Conservation (phyloP, 306 rosid genomes). For the cucumber (Cucumis sativus) region DNA sequence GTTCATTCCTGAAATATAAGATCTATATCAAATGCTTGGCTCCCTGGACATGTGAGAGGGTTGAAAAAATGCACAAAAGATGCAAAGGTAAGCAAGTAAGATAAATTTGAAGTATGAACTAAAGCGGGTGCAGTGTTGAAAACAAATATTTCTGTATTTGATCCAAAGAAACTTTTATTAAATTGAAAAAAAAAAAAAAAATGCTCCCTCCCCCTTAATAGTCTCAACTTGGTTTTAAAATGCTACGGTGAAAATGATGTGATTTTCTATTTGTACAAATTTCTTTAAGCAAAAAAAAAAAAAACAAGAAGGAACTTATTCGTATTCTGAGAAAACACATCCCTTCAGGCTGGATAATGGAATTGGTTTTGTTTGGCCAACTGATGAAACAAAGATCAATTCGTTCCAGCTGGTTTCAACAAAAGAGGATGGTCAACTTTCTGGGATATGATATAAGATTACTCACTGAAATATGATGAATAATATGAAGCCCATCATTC, state of each 20-base stretch:
- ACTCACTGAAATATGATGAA: background rate
- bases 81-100: background rate
- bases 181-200: background rate
- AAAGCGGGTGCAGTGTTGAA: background rate
- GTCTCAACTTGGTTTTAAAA: background rate
- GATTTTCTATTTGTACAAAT: background rate
- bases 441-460: background rate
- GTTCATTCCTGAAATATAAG: constrained; percentile 70
- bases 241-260: background rate
- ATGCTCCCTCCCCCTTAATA: background rate
- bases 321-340: background rate
- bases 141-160: background rate
- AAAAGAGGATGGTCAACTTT: background rate
- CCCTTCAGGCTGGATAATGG: background rate
- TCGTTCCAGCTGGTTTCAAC: background rate
- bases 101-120: background rate
- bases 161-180: background rate
- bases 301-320: background rate
- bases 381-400: background rate
- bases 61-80: background rate
- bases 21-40: constrained; percentile 2
- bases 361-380: background rate
- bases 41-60: background rate
- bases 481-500: background rate
- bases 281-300: background rate